Conservation (phyloP, 441 rosid genomes). For the Rhodomyrtus psidioides region DNA sequence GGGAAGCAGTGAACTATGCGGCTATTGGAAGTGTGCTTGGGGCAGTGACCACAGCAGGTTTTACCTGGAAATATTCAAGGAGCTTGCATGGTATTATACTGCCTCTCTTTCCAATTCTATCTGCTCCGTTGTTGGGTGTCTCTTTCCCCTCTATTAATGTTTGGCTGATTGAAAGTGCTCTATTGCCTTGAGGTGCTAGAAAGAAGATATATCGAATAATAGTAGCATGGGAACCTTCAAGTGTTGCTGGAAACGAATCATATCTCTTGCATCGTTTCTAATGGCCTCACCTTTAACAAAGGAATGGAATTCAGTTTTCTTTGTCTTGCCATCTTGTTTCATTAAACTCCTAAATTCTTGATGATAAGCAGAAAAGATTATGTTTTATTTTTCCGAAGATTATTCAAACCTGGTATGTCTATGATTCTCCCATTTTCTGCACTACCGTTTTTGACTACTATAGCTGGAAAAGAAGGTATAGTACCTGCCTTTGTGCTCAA, state of each 20-base stretch:
- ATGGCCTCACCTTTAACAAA: neutral
- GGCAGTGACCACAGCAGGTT: slow-evolving; percentile 68
- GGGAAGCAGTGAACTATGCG: slow-evolving; percentile 54
- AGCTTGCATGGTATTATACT: slow-evolving; percentile 63
- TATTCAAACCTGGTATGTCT: neutral
- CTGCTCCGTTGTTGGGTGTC: neutral
- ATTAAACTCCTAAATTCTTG: neutral
- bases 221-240: neutral
- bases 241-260: neutral
- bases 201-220: neutral
- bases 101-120: neutral
- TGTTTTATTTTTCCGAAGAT: neutral
- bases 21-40: slow-evolving; percentile 56
- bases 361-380: neutral
- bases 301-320: neutral
- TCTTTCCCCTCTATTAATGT: neutral
- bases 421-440: neutral
- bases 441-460: neutral
- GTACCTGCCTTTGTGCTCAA: neutral
- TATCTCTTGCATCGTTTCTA: neutral
- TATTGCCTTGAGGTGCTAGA: neutral
- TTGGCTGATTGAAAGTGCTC: neutral
- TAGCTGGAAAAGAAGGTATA: neutral
- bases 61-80: slow-evolving; percentile 86
- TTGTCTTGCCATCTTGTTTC: neutral